phyloP scores from a whole-genome alignment of 257 asterid genomes.

The Solanum rostratum region DNA sequence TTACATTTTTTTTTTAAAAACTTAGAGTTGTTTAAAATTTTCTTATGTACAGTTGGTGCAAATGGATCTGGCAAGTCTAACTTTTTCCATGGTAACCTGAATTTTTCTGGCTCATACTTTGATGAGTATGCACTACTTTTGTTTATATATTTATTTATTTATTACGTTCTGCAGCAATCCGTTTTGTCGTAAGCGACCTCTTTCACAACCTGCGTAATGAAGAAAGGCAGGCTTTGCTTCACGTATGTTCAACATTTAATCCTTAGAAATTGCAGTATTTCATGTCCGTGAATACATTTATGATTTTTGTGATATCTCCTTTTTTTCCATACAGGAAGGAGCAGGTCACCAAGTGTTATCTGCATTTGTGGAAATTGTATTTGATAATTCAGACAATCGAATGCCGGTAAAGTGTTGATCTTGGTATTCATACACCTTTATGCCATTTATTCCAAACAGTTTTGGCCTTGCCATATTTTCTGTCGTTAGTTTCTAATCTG shows the following conservation, averaged over 20 bases:
- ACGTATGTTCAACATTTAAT: constrained; percentile 40
- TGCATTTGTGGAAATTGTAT: constrained; percentile 98
- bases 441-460: neutral
- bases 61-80: constrained; percentile 98
- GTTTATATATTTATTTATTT: neutral
- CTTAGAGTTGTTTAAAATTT: neutral
- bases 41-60: constrained; percentile 75
- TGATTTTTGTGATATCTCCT: neutral
- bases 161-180: constrained; percentile 53
- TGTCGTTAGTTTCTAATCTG: neutral
- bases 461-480: neutral
- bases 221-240: constrained; percentile 87
- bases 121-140: neutral
- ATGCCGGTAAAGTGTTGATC: constrained; percentile 53
- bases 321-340: constrained; percentile 62
- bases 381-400: constrained; percentile 93
- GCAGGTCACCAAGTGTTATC: constrained; percentile 90
- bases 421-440: neutral
- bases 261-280: neutral
- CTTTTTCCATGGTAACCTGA: constrained; percentile 74
- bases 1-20: neutral
- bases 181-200: constrained; percentile 88
- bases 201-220: constrained; percentile 91
- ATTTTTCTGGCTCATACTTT: neutral
- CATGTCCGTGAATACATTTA: neutral